Evolutionary conservation across 352 stramenopile species (phyloP).

Genomic region (Phytopythium mirpurense): DNA sequence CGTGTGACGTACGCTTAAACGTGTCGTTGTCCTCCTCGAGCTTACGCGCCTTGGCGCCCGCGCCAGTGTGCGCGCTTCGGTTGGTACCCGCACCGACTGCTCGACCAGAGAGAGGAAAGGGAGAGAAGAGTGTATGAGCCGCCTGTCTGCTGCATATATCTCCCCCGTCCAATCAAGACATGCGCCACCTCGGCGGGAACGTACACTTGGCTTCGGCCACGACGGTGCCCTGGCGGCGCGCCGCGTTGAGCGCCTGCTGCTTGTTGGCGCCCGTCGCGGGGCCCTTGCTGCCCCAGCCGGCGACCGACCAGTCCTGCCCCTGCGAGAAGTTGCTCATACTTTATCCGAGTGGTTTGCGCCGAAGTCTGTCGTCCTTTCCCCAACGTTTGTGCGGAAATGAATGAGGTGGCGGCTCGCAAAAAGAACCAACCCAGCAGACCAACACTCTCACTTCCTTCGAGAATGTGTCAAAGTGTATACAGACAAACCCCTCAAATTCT

Average conservation of each 20-base stretch:
- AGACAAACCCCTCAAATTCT: too few relatives aligned
- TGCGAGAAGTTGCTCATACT: conserved; percentile 55
- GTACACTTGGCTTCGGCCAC: conserved; percentile 71
- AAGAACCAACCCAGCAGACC: conserved; percentile 5
- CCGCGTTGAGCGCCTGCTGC: conserved; percentile 64
- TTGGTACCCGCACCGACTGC: conserved; percentile 73
- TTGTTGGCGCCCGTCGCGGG: conserved; percentile 52
- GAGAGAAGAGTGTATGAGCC: not conserved
- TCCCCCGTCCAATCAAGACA: too few relatives aligned
- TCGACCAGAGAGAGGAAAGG: not conserved
- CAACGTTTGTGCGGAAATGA: conserved; percentile 2
- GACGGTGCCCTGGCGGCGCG: conserved; percentile 64
- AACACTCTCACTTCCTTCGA: not conserved
- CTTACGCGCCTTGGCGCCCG: conserved; percentile 84
- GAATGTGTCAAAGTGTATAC: too few relatives aligned
- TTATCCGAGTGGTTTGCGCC: not conserved
- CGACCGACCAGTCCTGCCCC: conserved; percentile 73
- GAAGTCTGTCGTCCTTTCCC: conserved; percentile 2
- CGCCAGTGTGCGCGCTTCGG: conserved; percentile 79
- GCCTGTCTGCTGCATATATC: too few relatives aligned
- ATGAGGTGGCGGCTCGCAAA: conserved; percentile 10
- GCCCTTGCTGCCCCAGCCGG: conserved; percentile 72
- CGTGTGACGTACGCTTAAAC: conserved; percentile 85
- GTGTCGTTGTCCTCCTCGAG: conserved; percentile 88
- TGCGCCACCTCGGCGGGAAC: conserved; percentile 4